Percentiles rank a stretch among this genome's conserved stretches.
These are phyloP conservation scores for Botrytis porri DNA, from an alignment of 2,329 filamentous ascomycete genomes.

Conservation along the genomic window DNA sequence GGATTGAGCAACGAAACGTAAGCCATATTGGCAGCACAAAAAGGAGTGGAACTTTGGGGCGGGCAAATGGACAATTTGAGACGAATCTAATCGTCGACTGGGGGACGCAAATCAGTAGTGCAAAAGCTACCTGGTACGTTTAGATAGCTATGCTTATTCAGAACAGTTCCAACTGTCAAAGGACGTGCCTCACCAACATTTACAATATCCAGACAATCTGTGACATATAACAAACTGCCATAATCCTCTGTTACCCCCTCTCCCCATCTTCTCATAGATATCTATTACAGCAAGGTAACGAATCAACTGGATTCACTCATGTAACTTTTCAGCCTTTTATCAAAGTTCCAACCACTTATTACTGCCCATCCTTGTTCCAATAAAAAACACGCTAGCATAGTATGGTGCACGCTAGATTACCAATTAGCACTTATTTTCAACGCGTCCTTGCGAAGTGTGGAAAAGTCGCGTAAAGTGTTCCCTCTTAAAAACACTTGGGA, in stretches of 20 bases:
- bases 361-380: background rate
- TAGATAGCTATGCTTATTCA: background rate
- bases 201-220: background rate
- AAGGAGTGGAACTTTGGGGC: background rate
- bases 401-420: slow-evolving; percentile 12
- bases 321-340: background rate
- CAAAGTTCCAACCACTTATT: background rate
- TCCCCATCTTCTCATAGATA: background rate
- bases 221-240: background rate
- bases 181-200: background rate
- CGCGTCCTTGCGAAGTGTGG: slow-evolving; percentile 20
- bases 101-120: background rate
- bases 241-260: background rate
- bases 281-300: background rate
- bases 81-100: slow-evolving; percentile 8
- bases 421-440: slow-evolving; percentile 16
- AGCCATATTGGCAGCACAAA: background rate
- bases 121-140: background rate
- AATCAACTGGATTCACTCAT: background rate
- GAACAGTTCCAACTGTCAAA: background rate
- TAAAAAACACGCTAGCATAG: slow-evolving; percentile 5
- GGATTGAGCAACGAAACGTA: background rate
- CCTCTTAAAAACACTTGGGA: slow-evolving; percentile 22
- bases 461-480: slow-evolving; percentile 23
- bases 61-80: background rate